A percentile compares a stretch with the other conserved stretches of the same genome.
These are phyloP conservation scores for Talaromyces amestolkiae DNA, from an alignment of 2,329 filamentous ascomycete genomes.

Conservation along the genomic window DNA sequence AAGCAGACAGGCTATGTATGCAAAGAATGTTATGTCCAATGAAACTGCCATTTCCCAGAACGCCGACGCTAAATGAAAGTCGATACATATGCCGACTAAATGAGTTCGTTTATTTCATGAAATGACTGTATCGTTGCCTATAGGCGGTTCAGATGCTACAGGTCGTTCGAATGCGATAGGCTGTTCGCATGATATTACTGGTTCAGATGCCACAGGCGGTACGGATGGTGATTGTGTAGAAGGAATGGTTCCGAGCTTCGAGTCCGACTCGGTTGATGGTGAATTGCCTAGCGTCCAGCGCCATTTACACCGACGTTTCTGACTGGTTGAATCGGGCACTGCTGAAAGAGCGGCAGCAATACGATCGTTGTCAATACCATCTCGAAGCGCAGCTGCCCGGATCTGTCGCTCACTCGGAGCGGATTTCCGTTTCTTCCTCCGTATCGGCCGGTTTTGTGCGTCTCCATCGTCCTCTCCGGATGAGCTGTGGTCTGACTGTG, in stretches of 20 bases:
- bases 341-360: constrained; percentile 13
- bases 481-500: constrained; percentile 25
- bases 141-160: not conserved
- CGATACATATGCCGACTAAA: constrained; percentile 1
- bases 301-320: constrained; percentile 18
- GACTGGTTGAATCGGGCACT: constrained; percentile 1
- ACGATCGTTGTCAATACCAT: constrained; percentile 45
- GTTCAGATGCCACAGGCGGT: not conserved
- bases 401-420: constrained; percentile 36
- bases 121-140: not conserved
- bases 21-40: not conserved
- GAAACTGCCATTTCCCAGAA: constrained; percentile 1
- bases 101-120: not conserved
- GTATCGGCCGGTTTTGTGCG: constrained; percentile 21
- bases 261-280: not conserved
- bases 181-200: no score
- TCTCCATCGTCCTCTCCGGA: constrained; percentile 34
- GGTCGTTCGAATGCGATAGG: no score
- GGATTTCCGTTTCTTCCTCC: constrained; percentile 41
- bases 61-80: constrained; percentile 12
- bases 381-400: constrained; percentile 39
- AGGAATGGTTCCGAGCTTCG: not conserved
- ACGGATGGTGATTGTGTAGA: not conserved
- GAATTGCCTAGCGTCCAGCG: constrained; percentile 17
- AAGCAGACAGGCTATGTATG: not conserved